Conservation (phyloP, 108 stramenopile genomes). For the Ochromonas danica region DNA sequence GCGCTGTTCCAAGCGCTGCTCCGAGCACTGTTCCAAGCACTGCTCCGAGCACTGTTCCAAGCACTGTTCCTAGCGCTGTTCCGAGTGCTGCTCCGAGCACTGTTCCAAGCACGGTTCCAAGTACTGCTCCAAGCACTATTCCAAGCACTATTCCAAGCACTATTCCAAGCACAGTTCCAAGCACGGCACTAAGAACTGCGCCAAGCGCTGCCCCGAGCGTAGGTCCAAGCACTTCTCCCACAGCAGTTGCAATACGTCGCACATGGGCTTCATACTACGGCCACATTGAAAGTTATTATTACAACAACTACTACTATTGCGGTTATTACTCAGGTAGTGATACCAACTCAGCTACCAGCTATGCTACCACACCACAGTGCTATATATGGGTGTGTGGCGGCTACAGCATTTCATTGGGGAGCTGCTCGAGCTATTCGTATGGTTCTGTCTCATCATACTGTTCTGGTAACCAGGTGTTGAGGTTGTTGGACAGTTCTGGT, state of each 20-base stretch:
- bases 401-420: not conserved
- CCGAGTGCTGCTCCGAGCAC: too few relatives aligned
- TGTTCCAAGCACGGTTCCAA: too few relatives aligned
- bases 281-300: not conserved
- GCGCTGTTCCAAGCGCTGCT: not conserved
- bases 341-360: not conserved
- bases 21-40: not conserved
- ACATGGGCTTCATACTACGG: not conserved
- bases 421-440: not conserved
- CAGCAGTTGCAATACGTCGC: not conserved
- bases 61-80: not conserved
- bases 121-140: too few relatives aligned
- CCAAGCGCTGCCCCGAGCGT: not conserved
- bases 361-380: slow-evolving; percentile 5
- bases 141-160: too few relatives aligned
- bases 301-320: not conserved
- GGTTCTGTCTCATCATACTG: not conserved
- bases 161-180: not conserved
- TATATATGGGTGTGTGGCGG: not conserved
- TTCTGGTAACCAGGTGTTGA: slow-evolving; percentile 1
- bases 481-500: slow-evolving; percentile 1
- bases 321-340: not conserved
- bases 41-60: too few relatives aligned
- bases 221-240: not conserved
- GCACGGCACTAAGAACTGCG: not conserved